Evolutionary conservation across 2,329 filamentous ascomycete genomes (phyloP), one percentile per base, ranked within the genome.

Genomic region (Chaetoscypha palmicola): DNA sequence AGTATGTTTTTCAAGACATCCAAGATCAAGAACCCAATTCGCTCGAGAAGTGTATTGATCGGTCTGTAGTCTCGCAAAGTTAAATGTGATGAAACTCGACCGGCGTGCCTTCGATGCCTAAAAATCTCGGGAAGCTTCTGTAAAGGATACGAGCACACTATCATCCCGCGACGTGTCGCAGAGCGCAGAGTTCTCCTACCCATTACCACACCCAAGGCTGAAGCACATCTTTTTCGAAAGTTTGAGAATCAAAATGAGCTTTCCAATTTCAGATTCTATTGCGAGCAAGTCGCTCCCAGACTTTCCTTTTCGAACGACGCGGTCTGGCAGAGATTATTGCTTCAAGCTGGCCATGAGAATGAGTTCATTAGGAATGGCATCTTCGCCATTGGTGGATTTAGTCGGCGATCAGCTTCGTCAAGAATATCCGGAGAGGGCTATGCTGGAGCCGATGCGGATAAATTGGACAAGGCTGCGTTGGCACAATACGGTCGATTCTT

Each of bases 251-350:
- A 45, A 24, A 32, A 41, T 19, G 43, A 41, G 20, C 17, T 36
- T 3, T 34, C 31, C 20, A 28, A 30, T 17, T 41, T 45, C 20
- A 20, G 37, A 12, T 16, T 30, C 14, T 45, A 45, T 19, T 31
- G 43, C 24, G 43, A 41, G 31, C 17, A 45, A 19, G 36, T 41
- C 2, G 43, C 38, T n/a, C 43, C 43, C 9, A 22, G 24, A 7
- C 33, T 45, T 8, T 36, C 37, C 4, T 41, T 11, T n/a, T 32
- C 24, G 10, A 37, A 16, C 22, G 14, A 23, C 12, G 19, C 70
- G 2, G 82, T 82, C 54, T 83, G 79, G 79, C 76, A 71, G 1
- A 68, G 70, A 34, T 69, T 72, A 12, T 76, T 83, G 2, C 59
- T 82, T 11, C 74, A 77, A 50, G 76, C 77, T 57, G 81, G 76